These are phyloP conservation scores for Castanospermum australe DNA, from an alignment of 306 rosid genomes.

Conservation along the genomic window DNA sequence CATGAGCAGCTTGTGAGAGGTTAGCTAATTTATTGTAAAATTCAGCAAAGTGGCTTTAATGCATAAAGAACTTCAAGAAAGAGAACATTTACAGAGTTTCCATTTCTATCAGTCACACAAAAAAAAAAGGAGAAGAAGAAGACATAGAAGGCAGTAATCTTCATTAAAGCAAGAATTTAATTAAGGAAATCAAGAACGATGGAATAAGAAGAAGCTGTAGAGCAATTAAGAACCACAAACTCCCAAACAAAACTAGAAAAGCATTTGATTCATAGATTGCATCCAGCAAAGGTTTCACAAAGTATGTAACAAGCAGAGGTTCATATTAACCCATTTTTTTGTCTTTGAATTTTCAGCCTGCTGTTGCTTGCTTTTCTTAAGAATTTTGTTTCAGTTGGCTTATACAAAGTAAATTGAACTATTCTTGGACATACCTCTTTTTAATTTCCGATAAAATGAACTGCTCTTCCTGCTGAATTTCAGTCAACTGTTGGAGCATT, in stretches of 20 bases:
- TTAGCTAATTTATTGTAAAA: background rate
- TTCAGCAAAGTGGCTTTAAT: background rate
- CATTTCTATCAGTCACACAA: background rate
- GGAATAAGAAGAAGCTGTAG: background rate
- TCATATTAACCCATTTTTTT: background rate
- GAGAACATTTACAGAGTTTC: background rate
- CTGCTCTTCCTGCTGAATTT: slow-evolving; percentile 58
- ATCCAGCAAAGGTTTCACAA: slow-evolving; percentile 8
- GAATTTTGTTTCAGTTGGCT: background rate
- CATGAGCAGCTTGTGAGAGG: background rate
- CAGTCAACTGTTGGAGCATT: slow-evolving; percentile 60
- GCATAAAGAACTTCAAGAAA: background rate
- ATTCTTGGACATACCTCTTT: slow-evolving; percentile 37
- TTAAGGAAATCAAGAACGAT: slow-evolving; percentile 5
- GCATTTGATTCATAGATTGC: background rate
- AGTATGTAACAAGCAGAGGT: background rate
- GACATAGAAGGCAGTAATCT: background rate
- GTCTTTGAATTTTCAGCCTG: background rate
- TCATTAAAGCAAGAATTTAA: background rate
- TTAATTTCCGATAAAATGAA: slow-evolving; percentile 41
- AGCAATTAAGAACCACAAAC: background rate
- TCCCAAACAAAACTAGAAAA: slow-evolving; percentile 19
- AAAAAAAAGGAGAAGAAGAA: background rate
- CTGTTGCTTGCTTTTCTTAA: background rate
- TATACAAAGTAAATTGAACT: background rate